Evolutionary conservation across 2,329 filamentous ascomycete genomes (phyloP).

Genomic region (Akanthomyces lecanii): DNA sequence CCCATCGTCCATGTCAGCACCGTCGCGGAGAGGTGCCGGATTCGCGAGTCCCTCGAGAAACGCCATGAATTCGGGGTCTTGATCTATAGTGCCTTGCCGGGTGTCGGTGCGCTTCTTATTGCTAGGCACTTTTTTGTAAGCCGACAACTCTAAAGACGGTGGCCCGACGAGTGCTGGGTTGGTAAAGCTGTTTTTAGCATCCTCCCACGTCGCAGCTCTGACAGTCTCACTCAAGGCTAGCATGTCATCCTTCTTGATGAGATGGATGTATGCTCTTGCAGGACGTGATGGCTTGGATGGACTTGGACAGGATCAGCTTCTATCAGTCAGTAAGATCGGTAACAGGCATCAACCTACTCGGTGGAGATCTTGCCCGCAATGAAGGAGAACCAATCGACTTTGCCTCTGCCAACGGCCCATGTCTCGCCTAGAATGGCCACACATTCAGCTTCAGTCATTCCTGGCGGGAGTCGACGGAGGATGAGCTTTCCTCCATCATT

Average conservation of each 20-base stretch:
- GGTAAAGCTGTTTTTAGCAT: conserved; percentile 72
- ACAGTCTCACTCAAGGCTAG: conserved; percentile 65
- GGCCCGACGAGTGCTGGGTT: conserved; percentile 71
- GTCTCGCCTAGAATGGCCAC: conserved; percentile 66
- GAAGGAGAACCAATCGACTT: conserved; percentile 78
- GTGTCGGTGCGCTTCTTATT: conserved; percentile 72
- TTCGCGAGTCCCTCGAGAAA: conserved; percentile 88
- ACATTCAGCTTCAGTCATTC: conserved; percentile 77
- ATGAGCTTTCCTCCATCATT: conserved; percentile 75
- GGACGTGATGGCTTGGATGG: conserved; percentile 82
- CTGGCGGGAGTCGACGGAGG: conserved; percentile 79
- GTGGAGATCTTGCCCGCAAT: conserved; percentile 67
- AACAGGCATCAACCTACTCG: conserved; percentile 57
- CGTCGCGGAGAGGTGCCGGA: conserved; percentile 44
- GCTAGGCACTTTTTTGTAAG: conserved; percentile 77
- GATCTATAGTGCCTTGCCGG: conserved; percentile 90
- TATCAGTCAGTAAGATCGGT: not conserved
- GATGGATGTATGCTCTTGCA: conserved; percentile 75
- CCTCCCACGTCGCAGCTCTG: conserved; percentile 66
- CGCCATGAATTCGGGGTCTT: conserved; percentile 91
- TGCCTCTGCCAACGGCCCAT: conserved; percentile 77
- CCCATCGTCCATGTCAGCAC: conserved; percentile 37
- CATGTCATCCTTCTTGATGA: conserved; percentile 68
- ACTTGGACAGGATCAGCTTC: conserved; percentile 38
- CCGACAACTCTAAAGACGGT: conserved; percentile 74